These are phyloP conservation scores for Cladosporium colombiae DNA, from an alignment of 2,329 filamentous ascomycete genomes.

Conservation along the genomic window DNA sequence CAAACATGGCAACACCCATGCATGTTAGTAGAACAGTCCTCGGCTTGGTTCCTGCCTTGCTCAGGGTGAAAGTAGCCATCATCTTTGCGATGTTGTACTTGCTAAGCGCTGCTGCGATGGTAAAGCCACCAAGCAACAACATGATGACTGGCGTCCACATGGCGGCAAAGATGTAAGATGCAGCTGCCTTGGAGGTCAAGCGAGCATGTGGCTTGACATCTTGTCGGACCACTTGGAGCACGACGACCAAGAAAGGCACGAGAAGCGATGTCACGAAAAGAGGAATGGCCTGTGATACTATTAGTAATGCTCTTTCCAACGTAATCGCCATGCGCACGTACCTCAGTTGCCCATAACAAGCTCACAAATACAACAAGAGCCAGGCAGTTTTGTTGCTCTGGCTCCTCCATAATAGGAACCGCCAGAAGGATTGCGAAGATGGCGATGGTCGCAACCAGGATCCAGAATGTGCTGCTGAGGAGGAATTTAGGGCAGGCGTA, in stretches of 20 bases:
- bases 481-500: conserved; percentile 79
- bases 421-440: conserved; percentile 75
- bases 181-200: conserved; percentile 77
- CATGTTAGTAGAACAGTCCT: conserved; percentile 89
- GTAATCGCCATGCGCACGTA: conserved; percentile 38
- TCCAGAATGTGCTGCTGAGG: conserved; percentile 77
- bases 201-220: conserved; percentile 70
- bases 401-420: conserved; percentile 77
- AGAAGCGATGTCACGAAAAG: conserved; percentile 94
- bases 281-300: conserved; percentile 72
- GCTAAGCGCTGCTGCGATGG: conserved; percentile 88
- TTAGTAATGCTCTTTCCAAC: conserved; percentile 26
- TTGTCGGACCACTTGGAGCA: conserved; percentile 79
- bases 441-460: conserved; percentile 67
- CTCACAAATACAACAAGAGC: conserved; percentile 93
- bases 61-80: conserved; percentile 92
- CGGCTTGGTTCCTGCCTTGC: conserved; percentile 91
- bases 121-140: conserved; percentile 93
- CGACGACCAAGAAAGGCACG: conserved; percentile 89
- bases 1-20: conserved; percentile 97
- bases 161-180: conserved; percentile 81
- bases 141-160: conserved; percentile 99
- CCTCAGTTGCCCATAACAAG: conserved; percentile 94
- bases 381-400: conserved; percentile 93
- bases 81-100: conserved; percentile 98